Conservation (phyloP, 495 filamentous ascomycete species). For the Friedmanniomyces endolithicus region DNA sequence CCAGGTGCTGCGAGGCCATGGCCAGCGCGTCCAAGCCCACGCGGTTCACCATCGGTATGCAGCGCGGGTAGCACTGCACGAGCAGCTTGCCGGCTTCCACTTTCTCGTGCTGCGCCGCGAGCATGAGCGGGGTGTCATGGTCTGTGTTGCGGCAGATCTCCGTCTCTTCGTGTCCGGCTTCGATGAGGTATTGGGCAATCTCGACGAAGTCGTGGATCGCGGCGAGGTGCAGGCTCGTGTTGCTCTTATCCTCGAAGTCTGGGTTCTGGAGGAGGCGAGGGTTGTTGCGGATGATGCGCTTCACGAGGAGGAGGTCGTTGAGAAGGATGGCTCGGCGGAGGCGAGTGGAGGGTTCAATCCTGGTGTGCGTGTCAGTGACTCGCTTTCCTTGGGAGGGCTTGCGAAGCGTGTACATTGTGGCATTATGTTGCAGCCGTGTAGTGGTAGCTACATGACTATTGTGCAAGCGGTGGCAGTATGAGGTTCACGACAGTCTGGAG, state of each 20-base stretch:
- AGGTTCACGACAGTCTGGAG: background rate
- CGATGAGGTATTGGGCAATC: conserved; percentile 42
- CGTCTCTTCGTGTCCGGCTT: conserved; percentile 34
- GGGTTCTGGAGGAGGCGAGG: conserved; percentile 58
- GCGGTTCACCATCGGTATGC: conserved; percentile 24
- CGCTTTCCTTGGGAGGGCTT: background rate
- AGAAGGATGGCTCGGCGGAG: conserved; percentile 50
- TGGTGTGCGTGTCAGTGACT: conserved; percentile 2
- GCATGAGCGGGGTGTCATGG: conserved; percentile 55
- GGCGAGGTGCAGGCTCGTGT: conserved; percentile 68
- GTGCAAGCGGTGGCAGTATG: no score
- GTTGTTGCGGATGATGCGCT: conserved; percentile 59
- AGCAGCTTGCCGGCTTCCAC: conserved; percentile 50
- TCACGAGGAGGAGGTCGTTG: conserved; percentile 56
- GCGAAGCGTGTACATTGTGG: background rate
- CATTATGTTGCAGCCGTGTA: background rate
- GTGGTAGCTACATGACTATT: background rate
- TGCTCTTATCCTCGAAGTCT: conserved; percentile 46
- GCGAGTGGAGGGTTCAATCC: conserved; percentile 30
- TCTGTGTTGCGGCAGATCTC: conserved; percentile 55
- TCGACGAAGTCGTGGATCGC: conserved; percentile 52
- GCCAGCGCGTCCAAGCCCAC: conserved; percentile 35
- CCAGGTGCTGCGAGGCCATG: conserved; percentile 11
- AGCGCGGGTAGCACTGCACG: conserved; percentile 33
- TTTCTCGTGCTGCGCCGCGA: conserved; percentile 41